A percentile compares a stretch with the other conserved stretches of the same genome.
phyloP scores from a whole-genome alignment of 805 yeast species.

The Suhomyces sp. region DNA sequence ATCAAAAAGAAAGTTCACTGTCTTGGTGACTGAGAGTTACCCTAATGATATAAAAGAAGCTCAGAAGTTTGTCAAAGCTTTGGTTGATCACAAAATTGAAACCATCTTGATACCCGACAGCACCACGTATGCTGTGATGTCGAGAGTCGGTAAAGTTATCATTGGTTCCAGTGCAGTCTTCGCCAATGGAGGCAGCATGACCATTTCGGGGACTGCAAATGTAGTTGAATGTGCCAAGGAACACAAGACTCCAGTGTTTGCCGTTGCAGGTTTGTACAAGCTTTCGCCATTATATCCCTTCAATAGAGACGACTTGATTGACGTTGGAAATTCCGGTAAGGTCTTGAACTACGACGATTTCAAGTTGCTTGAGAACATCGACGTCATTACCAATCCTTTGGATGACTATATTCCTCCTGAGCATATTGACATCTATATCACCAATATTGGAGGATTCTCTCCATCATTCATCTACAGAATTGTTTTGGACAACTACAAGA shows the following conservation, averaged over 20 bases:
- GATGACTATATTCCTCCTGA: conserved; percentile 93
- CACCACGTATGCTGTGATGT: conserved; percentile 92
- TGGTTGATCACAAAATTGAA: conserved; percentile 83
- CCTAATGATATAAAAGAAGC: conserved; percentile 84
- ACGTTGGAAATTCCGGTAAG: conserved; percentile 91
- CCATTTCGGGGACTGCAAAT: conserved; percentile 85
- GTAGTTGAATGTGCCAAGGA: conserved; percentile 96
- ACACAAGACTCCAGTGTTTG: conserved; percentile 93
- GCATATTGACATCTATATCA: conserved; percentile 87
- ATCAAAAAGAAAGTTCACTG: conserved; percentile 86
- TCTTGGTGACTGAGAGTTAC: conserved; percentile 84
- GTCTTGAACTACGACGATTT: conserved; percentile 75
- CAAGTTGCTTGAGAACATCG: conserved; percentile 66
- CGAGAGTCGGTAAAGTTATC: conserved; percentile 93
- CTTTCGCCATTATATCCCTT: conserved; percentile 91
- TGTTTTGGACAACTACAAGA: conserved; percentile 88
- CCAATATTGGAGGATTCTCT: conserved; percentile 94
- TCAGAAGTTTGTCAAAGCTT: conserved; percentile 71
- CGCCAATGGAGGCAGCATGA: conserved; percentile 93
- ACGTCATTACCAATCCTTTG: conserved; percentile 77
- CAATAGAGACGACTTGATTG: conserved; percentile 77
- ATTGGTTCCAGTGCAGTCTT: conserved; percentile 90
- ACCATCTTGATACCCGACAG: conserved; percentile 91
- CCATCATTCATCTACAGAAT: conserved; percentile 95
- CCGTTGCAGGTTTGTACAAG: conserved; percentile 91